A percentile compares a stretch with the other conserved stretches of the same genome.
Evolutionary conservation across 352 stramenopile genomes (phyloP).

Genomic region (Pythium sp.): DNA sequence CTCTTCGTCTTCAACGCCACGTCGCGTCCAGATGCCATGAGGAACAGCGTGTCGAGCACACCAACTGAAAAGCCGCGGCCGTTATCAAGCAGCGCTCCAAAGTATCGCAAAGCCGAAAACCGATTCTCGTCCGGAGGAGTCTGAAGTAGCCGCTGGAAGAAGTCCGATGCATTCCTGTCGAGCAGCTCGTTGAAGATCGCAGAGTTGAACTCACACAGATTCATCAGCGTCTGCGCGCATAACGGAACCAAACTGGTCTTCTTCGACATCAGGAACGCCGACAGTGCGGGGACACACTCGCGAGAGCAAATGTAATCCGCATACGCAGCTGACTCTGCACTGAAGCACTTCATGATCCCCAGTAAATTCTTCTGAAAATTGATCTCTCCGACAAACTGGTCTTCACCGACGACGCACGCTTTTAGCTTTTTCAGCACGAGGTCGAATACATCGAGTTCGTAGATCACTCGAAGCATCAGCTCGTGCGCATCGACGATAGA

Average conservation of each 20-base stretch:
- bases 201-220: constrained; percentile 70
- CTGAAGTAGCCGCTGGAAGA: constrained; percentile 74
- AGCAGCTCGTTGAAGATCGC: constrained; percentile 65
- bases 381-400: constrained; percentile 75
- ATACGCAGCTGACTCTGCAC: constrained; percentile 47
- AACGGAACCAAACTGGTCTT: constrained; percentile 66
- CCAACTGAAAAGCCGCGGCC: constrained; percentile 45
- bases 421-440: constrained; percentile 71
- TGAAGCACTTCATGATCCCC: constrained; percentile 76
- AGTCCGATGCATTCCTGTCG: constrained; percentile 62
- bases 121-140: constrained; percentile 77
- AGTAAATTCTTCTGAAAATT: constrained; percentile 78
- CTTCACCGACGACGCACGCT: constrained; percentile 54
- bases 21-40: constrained; percentile 63
- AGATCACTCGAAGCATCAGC: constrained; percentile 50
- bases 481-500: constrained; percentile 30
- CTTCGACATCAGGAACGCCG: constrained; percentile 63
- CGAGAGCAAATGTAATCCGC: constrained; percentile 59
- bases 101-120: constrained; percentile 68
- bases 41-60: constrained; percentile 73
- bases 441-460: constrained; percentile 61
- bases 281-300: constrained; percentile 50
- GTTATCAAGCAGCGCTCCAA: constrained; percentile 55
- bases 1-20: constrained; percentile 42
- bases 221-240: constrained; percentile 73